Base-by-base conservation (phyloP, 2,329 filamentous ascomycete genomes). In the Fusarium acutatum region DNA sequence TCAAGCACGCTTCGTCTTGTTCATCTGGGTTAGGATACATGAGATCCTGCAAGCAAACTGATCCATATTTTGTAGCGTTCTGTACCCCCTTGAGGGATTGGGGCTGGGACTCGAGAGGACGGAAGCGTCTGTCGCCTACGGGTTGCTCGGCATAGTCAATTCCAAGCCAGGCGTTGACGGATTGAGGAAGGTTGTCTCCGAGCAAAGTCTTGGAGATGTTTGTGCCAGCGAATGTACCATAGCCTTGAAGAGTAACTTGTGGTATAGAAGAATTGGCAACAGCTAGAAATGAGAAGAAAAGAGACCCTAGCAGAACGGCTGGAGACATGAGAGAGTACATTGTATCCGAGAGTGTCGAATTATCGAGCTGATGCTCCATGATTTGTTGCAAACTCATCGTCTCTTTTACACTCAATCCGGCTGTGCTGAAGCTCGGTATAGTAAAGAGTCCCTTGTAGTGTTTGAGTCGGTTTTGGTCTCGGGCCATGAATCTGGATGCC, bases 91-190 rank as follows among this genome's bases (percentile, higher is more conserved):
- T 22, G 20, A 57, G 47, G 1, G 60, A n/a, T 32, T 38, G 26
- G 0, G 63, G 41, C 0, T 64, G 59, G 7, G 59, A 47, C 28
- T 64, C 5, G 0, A 66, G 43, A 30, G 34, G 47, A 3, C 35
- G 63, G 18, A 66, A 66, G 1, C 63, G 63, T 35, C 60, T 40
- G 5, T 64, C 50, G 14, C 24, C 63, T 1, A 64, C 32, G 9
- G 63, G 63, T 24, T 66, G 63, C 18, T 38, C 40, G 12, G 60
- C 60, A 7, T 66, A 66, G 22, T 58, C 41, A 6, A 66, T 57
- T 3, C 63, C 63, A 22, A 66, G 49, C 63, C 60, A 66, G 6
- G 63, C 60, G 6, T 66, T 63, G 20, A 66, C 63, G 0, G 43
- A 10, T 10, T 41, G 18, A 0, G 41, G 28, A 4, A 66, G 40